Conservation (phyloP, 306 rosid species). For the Abrus pulchellus region DNA sequence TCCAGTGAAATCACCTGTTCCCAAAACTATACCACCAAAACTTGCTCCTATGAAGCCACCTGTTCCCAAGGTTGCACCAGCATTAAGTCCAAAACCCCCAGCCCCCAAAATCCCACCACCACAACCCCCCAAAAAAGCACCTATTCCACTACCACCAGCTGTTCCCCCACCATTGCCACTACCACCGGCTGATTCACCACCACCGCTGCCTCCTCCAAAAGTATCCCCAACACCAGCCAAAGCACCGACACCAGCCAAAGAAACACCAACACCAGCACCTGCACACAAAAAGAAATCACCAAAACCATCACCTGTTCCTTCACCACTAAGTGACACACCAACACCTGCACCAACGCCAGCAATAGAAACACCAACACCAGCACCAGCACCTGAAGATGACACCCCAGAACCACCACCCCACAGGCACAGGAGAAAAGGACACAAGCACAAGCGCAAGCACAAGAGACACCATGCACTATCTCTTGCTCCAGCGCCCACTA, state of each 20-base stretch:
- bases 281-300: conserved; percentile 57
- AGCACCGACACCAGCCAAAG: conserved; percentile 63
- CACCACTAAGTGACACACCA: conserved; percentile 60
- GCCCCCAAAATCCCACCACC: conserved; percentile 73
- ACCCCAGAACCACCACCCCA: conserved; percentile 69
- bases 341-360: conserved; percentile 63
- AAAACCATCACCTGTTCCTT: conserved; percentile 60
- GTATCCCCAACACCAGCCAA: conserved; percentile 66
- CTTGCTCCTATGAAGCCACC: conserved; percentile 41
- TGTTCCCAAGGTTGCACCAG: conserved; percentile 61
- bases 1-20: conserved; percentile 25
- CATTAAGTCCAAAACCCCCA: conserved; percentile 57
- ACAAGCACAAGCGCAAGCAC: conserved; percentile 62
- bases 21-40: conserved; percentile 21
- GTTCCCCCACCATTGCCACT: conserved; percentile 43
- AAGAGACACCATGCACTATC: conserved; percentile 59
- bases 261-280: conserved; percentile 67
- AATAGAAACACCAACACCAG: conserved; percentile 47
- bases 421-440: conserved; percentile 67
- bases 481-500: conserved; percentile 69
- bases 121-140: conserved; percentile 62
- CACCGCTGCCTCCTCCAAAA: conserved; percentile 58
- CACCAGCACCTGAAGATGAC: conserved; percentile 57
- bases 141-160: conserved; percentile 62
- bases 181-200: conserved; percentile 40